Base-by-base conservation (phyloP, 768 basidiomycete species). In the Suillus lakei region DNA sequence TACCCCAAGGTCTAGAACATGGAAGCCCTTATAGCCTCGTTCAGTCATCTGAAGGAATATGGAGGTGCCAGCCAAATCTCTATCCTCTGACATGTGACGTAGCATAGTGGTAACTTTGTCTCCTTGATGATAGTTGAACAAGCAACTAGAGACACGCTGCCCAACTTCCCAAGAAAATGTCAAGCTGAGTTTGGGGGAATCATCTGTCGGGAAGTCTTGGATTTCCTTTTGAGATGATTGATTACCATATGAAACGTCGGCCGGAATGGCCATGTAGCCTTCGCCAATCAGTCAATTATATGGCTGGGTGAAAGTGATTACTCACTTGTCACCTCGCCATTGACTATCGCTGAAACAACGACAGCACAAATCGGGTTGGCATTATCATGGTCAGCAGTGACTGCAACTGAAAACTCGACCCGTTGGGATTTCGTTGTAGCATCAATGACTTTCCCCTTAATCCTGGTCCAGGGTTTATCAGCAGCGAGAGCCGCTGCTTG, bases 181-280 rank as follows among this genome's bases (percentile, higher is more conserved):
- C 2, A n/a, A 1, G 21, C 30, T 18, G 50, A 16, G 50, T 18
- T 6, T 13, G 2, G 30, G 53, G 1, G 3, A 12, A 32, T 54
- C 53, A 10, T 54, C 21, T n/a, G 21, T 12, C 23, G 46, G 1
- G 9, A 9, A 23, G 12, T n/a, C 21, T 21, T 18, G 32, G 12
- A 23, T 48, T 34, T 54, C 10, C 7, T n/a, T n/a, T 46, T 46
- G 44, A 46, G n/a, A 4, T 9, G 44, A 46, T 9, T n/a, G 23
- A 23, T 48, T 12, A 23, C 46, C 10, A 23, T n/a, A n/a, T n/a
- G 46, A 48, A 23, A 54, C 21, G 21, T 34, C 12, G 30, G 21
- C 53, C 5, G 2, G 0, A 3, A 34, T 10, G 4, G 2, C 0
- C 10, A 4, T 4, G 30, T 0, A 12, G 5, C 0, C 53, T 54